A percentile compares a stretch with the other conserved stretches of the same genome.
phyloP scores from a whole-genome alignment of 1,139 yeast species.

The Nakaseomyces bracarensis region DNA sequence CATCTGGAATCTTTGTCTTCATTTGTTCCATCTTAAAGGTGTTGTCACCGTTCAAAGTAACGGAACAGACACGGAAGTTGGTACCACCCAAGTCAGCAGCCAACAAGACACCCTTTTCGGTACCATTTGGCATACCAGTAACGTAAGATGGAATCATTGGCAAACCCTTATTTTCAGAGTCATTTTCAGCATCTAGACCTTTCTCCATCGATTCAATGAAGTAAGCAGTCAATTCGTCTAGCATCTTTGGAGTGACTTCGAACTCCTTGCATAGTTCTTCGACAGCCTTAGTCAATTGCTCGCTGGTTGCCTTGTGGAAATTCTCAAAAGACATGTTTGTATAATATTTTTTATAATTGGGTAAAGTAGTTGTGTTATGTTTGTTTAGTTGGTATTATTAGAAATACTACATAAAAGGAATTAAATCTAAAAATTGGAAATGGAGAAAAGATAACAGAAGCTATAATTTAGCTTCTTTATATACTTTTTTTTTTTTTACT shows the following conservation, averaged over 20 bases:
- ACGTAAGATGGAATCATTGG: conserved; percentile 90
- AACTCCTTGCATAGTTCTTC: conserved; percentile 50
- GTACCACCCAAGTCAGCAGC: conserved; percentile 90
- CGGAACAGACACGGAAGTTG: conserved; percentile 83
- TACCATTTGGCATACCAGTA: conserved; percentile 71
- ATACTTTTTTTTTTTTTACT: too few species aligned
- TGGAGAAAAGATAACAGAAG: too few species aligned
- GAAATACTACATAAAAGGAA: too few species aligned
- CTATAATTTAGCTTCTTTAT: too few species aligned
- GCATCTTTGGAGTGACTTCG: conserved; percentile 43
- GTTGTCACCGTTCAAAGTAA: conserved; percentile 69
- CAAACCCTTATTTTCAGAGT: conserved; percentile 35
- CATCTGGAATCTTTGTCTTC: conserved; percentile 67
- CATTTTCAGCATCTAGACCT: conserved; percentile 44
- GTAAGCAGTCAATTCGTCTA: conserved; percentile 51
- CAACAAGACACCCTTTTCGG: conserved; percentile 64
- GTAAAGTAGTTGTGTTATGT: neutral
- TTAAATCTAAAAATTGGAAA: too few species aligned
- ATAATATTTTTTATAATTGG: neutral
- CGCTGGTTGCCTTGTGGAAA: conserved; percentile 21
- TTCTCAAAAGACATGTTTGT: conserved; percentile 26
- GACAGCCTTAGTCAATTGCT: conserved; percentile 32
- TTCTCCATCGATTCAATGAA: conserved; percentile 55
- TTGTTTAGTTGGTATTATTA: neutral
- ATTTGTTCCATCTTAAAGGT: conserved; percentile 65